Evolutionary conservation across 1,284 basidiomycete genomes (phyloP), one percentile per base, ranked within the genome.

Genomic region (Marasmius oreades): DNA sequence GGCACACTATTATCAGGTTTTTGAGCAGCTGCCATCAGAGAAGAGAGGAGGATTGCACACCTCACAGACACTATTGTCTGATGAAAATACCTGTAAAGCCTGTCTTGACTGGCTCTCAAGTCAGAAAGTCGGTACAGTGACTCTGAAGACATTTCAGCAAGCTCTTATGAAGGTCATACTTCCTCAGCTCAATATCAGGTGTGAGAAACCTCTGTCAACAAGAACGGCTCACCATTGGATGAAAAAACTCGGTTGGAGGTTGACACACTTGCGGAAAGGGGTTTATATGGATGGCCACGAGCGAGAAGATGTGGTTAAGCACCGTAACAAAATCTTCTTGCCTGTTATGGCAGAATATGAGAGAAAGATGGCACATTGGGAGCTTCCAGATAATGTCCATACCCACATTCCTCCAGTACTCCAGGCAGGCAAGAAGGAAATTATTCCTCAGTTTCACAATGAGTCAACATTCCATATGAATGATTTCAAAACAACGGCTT

Each of bases 211-310:
- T 5, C 50, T 72, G 7, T 58, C 28, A 4, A 31, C 10, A 31
- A 31, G 28, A 31, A 31, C 28, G 22, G 69, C 69, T 28, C 55
- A 59, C 6, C 61, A 63, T 6, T 74, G 72, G 72, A 57, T 73
- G 0, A 53, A 66, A 14, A 67, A 64, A 53, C 58, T 72, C 22
- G 68, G 68, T 1, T 70, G 63, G 61, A 22, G 55, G 14, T 46
- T 45, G 3, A 67, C 65, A n/a, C n/a, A 63, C 1, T 22, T 70
- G 1, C 48, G 61, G 24, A 73, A 73, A 56, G 68, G 70, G 5
- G 65, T 73, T 43, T 72, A 71, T 54, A 67, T 70, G 61, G 72
- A 74, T 70, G 72, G 74, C 0, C 73, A 75, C 63, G 69, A 75
- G 48, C 57, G 63, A 6, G 53, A 51, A 8, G 72, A 76, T 66